These are phyloP conservation scores for Ophiostoma perfectum DNA, from an alignment of 2,329 filamentous ascomycete species.

Conservation along the genomic window DNA sequence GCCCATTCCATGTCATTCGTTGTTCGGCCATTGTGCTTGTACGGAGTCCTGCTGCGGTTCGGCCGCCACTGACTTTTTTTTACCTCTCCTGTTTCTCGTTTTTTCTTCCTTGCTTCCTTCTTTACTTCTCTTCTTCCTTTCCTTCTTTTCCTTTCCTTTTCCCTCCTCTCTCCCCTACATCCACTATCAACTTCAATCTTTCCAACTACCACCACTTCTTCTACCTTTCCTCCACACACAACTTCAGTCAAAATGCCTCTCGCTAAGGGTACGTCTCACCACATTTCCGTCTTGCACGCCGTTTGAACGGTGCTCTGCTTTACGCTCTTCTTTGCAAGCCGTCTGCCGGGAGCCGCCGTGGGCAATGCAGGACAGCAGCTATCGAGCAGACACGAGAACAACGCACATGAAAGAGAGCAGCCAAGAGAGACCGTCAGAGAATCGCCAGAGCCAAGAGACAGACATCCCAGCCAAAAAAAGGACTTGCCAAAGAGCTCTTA, in stretches of 20 bases:
- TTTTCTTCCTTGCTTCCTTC: not conserved
- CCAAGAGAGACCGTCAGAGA: not conserved
- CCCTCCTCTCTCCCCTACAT: slow-evolving; percentile 11
- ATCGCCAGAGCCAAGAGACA: not conserved
- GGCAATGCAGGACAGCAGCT: not conserved
- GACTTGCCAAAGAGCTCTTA: not conserved
- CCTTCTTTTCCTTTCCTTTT: not conserved
- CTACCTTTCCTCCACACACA: slow-evolving; percentile 27
- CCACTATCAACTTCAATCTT: slow-evolving; percentile 24
- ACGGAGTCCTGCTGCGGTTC: not conserved
- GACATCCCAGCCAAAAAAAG: not conserved
- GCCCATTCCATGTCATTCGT: slow-evolving; percentile 13
- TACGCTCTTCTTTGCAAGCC: not conserved
- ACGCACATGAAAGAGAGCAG: not conserved
- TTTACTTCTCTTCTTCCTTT: not conserved
- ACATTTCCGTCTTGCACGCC: not conserved
- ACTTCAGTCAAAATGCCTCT: slow-evolving; percentile 39
- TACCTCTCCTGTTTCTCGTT: slow-evolving; percentile 4
- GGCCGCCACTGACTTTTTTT: not conserved
- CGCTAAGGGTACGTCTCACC: slow-evolving; percentile 41
- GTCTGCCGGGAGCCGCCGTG: not conserved
- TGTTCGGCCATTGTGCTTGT: slow-evolving; percentile 5
- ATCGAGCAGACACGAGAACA: not conserved
- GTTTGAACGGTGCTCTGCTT: not conserved
- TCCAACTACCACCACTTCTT: slow-evolving; percentile 15